Evolutionary conservation across 139 green algal genomes (phyloP), one percentile per base, ranked within the genome.

Genomic region (Tetraselmis chui): DNA sequence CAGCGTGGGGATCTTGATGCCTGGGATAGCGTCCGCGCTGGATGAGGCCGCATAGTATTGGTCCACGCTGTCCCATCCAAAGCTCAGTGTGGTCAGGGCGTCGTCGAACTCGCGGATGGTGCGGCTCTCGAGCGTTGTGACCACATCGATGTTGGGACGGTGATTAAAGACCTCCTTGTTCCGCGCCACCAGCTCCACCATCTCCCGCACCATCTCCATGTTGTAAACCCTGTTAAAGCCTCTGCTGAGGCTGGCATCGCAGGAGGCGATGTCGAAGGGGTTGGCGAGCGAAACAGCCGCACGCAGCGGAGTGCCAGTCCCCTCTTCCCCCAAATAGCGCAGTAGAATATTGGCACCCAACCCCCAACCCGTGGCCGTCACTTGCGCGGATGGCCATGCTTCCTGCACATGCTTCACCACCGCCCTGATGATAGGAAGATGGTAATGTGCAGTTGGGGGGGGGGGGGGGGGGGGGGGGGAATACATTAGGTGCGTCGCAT

Each of bases 331-430:
- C 1, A 90, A 79, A 78, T 94, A 94, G 45, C 90, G 86, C 27
- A 95, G 83, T 78, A 98, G 80, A 80, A 98, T 98, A 89, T 98
- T 98, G 75, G 92, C 95, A 0, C 96, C 96, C 78, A 99, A 88
- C 1, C 90, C 96, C 94, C 94, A 99, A 0, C 96, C 96, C 1
- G 89, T 92, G 22, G 92, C 96, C 31, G 95, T 83, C 29, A 98
- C 76, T 18, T 11, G 59, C 26, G 78, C 74, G 85, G 86, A 22
- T 85, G 82, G 45, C 45, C 45, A 67, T 25, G 45, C 45, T 18
- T 79, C 32, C 1, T 87, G 75, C 0, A 91, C 88, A 27, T 87
- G 81, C 2, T 1, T 67, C 45, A 67, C 45, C 45, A 67, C 18
- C 45, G 45, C 45, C 45, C 45, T 67, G 45, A n/a, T n/a, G n/a